These are phyloP conservation scores for Penstemon davidsonii DNA, from an alignment of 257 asterid genomes.

Conservation along the genomic window DNA sequence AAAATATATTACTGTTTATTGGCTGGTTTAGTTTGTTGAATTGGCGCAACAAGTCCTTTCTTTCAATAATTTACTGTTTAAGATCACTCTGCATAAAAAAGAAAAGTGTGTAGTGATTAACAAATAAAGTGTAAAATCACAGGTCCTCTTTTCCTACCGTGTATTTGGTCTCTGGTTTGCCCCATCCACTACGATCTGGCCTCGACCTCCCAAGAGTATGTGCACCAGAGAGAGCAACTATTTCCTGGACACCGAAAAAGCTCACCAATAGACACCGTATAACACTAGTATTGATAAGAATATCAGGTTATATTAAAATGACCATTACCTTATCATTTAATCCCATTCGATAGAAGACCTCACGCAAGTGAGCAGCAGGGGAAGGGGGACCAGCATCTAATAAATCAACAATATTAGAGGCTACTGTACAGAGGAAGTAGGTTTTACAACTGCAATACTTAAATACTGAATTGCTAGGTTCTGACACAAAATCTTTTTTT, in stretches of 20 bases:
- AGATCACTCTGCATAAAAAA: background rate
- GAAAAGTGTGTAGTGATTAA: background rate
- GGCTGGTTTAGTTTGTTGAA: too few species aligned
- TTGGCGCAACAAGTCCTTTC: too few species aligned
- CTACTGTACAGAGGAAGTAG: conserved; percentile 8
- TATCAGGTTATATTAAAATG: conserved; percentile 15
- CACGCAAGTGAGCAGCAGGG: conserved; percentile 93
- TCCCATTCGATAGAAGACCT: conserved; percentile 94
- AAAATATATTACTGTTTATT: too few species aligned
- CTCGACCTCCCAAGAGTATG: conserved; percentile 97
- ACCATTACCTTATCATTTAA: conserved; percentile 73
- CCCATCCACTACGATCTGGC: conserved; percentile 99
- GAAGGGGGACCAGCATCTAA: conserved; percentile 98
- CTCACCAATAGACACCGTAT: conserved; percentile 10
- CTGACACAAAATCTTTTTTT: background rate
- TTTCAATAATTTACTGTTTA: too few species aligned
- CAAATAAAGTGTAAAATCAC: background rate
- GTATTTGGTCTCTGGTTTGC: conserved; percentile 90
- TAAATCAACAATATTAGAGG: conserved; percentile 27
- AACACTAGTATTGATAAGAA: conserved; percentile 14
- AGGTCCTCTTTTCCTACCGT: conserved; percentile 52
- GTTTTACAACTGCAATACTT: conserved; percentile 16
- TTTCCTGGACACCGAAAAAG: conserved; percentile 60
- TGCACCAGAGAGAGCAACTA: conserved; percentile 98
- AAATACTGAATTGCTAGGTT: conserved; percentile 18